Base-by-base conservation (phyloP, 2,329 filamentous ascomycete species). In the Neonectria faginata region DNA sequence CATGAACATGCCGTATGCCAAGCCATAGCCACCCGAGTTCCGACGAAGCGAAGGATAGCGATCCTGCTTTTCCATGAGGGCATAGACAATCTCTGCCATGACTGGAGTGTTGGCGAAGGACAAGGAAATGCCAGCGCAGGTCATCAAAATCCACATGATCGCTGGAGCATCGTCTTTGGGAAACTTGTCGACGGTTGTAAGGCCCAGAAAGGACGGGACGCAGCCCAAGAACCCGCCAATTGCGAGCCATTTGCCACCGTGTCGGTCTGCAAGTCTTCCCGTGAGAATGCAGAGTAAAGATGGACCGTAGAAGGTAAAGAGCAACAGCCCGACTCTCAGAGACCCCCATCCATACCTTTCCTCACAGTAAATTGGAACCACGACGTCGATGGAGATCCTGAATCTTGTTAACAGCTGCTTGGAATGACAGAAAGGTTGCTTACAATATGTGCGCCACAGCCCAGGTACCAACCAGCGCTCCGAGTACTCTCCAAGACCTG, bases 1-100 rank as follows among this genome's bases (percentile, higher is more conserved):
- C 65, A 67, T 67, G 45, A 67, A 69, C 31, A 62, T 55, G 22
- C 65, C 62, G 16, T 69, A 69, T 2, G 67, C 53, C 18, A 69
- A 36, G 2, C 65, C 67, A 29, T 69, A 65, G 10, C 65, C 65
- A 11, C 67, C 65, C 12, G 59, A 63, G n/a, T 69, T 67, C 2
- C 27, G 62, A 4, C 41, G 33, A 3, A 67, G 44, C 12, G 55
- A 57, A 3, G 57, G 60, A 27, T 69, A 55, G n/a, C 39, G 25
- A 2, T 61, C 51, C 27, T 56, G 62, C 42, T 69, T 67, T n/a
- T 48, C 25, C 29, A 56, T 11, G 7, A 64, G 36, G 8, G 60
- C 58, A 29, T 62, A 67, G 8, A 65, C 53, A 39, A 67, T 47
- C 48, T 69, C 65, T 14, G 60, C 65, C 62, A 67, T 69, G 57